A percentile compares a stretch with the other conserved stretches of the same genome.
phyloP scores from a whole-genome alignment of 805 yeast species.

The Spathaspora hagerdaliae region DNA sequence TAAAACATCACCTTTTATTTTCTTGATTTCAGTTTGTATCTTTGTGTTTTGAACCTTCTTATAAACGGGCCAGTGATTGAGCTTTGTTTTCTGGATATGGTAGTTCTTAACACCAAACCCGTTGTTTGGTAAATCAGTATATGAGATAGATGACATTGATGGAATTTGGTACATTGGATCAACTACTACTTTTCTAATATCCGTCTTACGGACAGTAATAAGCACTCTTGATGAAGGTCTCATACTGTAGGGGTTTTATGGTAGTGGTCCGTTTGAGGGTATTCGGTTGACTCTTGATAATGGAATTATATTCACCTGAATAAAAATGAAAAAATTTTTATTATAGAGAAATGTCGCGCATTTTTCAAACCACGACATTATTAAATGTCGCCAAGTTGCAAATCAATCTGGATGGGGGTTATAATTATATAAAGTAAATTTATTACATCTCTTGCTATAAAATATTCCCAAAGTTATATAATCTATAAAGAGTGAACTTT shows the following conservation, averaged over 20 bases:
- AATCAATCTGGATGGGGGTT: too few species aligned
- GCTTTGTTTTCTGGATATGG: constrained; percentile 46
- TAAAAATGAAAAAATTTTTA: background rate
- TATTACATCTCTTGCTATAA: too few species aligned
- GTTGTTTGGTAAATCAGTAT: constrained; percentile 24
- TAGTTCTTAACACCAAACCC: constrained; percentile 38
- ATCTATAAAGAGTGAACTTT: constrained; percentile 6
- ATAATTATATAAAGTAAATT: too few species aligned
- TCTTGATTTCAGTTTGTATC: constrained; percentile 69
- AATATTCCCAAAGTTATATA: background rate
- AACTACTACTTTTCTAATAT: constrained; percentile 8
- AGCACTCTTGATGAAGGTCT: constrained; percentile 12
- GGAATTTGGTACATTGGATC: constrained; percentile 25
- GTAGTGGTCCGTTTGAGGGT: too few species aligned
- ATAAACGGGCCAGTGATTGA: constrained; percentile 81
- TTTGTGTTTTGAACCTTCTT: constrained; percentile 61
- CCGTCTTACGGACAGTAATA: background rate
- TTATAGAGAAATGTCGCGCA: constrained; percentile 1
- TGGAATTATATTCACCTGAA: background rate
- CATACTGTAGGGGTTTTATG: constrained; percentile 13
- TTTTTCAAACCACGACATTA: background rate
- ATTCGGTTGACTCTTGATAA: too few species aligned
- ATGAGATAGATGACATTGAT: constrained; percentile 19
- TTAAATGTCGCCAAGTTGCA: background rate
- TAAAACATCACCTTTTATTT: constrained; percentile 62